Evolutionary conservation across 139 green algal species (phyloP).

Genomic region (Gonium pectorale): DNA sequence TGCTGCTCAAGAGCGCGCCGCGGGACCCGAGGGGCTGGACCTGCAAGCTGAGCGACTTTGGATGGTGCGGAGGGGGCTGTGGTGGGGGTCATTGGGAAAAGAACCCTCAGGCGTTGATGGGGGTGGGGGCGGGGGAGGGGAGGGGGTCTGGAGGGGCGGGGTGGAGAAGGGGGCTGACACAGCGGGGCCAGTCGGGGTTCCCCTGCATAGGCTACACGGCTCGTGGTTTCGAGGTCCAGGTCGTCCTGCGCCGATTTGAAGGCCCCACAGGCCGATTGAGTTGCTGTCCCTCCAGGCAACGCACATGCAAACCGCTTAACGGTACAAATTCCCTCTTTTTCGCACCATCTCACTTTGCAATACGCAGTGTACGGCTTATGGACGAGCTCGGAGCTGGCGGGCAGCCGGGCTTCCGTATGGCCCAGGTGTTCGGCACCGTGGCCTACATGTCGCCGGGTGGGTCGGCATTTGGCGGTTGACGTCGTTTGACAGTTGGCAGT

Average conservation of each 20-base stretch:
- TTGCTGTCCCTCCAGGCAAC: too few relatives aligned
- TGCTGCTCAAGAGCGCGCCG: conserved; percentile 23
- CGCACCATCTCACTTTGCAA: too few relatives aligned
- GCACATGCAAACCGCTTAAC: too few relatives aligned
- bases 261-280: too few relatives aligned
- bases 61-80: background rate
- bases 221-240: too few relatives aligned
- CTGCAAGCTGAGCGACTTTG: conserved; percentile 40
- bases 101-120: background rate
- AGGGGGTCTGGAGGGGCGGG: background rate
- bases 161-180: background rate
- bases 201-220: too few relatives aligned
- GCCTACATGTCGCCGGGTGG: conserved; percentile 31
- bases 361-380: conserved; percentile 30
- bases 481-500: too few relatives aligned
- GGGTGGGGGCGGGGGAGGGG: background rate
- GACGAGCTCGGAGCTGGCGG: conserved; percentile 17
- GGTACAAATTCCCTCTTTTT: too few relatives aligned
- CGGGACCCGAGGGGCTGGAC: conserved; percentile 28
- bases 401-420: background rate
- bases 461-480: background rate
- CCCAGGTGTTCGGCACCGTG: conserved; percentile 18
- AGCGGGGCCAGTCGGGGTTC: background rate
- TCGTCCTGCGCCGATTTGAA: too few relatives aligned
- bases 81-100: background rate